These are phyloP conservation scores for Cucumis cinereus DNA, from an alignment of 306 rosid species.

Conservation along the genomic window DNA sequence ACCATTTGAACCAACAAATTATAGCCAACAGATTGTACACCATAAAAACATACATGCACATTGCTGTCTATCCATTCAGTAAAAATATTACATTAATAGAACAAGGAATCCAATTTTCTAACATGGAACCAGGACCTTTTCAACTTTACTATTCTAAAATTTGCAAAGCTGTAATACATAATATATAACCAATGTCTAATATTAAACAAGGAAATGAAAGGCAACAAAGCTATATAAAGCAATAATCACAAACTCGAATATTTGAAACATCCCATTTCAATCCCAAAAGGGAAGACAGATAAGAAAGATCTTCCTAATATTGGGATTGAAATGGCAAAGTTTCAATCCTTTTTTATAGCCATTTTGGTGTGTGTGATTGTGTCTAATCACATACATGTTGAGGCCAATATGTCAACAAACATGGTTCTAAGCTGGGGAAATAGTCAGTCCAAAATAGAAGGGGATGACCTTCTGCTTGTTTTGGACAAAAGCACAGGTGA, in stretches of 20 bases:
- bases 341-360: constrained; percentile 16
- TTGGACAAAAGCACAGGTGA: constrained; percentile 56
- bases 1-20: not conserved
- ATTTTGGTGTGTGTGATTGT: constrained; percentile 21
- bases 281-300: not conserved
- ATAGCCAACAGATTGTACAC: not conserved
- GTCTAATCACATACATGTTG: constrained; percentile 14
- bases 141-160: not conserved
- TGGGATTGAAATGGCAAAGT: constrained; percentile 22
- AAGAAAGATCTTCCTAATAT: not conserved
- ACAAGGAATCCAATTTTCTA: not conserved
- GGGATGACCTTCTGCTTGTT: constrained; percentile 57
- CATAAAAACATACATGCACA: not conserved
- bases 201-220: not conserved
- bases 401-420: constrained; percentile 36
- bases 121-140: not conserved
- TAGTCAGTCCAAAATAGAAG: constrained; percentile 29
- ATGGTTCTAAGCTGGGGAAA: constrained; percentile 50
- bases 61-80: not conserved
- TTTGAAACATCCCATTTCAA: constrained; percentile 11
- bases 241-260: constrained; percentile 8
- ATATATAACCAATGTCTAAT: not conserved
- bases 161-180: not conserved
- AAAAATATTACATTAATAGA: not conserved
- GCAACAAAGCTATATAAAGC: constrained; percentile 19